Evolutionary conservation across 495 filamentous ascomycete genomes (phyloP).

Genomic region (Sphaerosporella brunnea): DNA sequence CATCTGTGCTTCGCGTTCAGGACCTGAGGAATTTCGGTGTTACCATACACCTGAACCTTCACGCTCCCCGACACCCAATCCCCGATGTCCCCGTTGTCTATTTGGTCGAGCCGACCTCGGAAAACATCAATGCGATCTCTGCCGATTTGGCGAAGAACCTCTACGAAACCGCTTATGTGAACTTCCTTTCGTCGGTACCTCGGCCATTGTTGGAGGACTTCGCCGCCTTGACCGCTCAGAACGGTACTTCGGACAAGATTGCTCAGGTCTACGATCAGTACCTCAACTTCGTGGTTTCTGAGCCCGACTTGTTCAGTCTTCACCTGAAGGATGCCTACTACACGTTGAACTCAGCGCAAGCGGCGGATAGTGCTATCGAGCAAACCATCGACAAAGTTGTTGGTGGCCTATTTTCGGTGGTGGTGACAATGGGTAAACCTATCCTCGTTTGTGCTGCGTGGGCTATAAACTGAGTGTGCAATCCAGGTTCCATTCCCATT

Average conservation of each 20-base stretch:
- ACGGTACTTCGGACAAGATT: constrained; percentile 70
- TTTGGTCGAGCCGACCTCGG: constrained; percentile 68
- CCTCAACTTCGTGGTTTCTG: constrained; percentile 89
- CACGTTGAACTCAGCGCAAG: constrained; percentile 82
- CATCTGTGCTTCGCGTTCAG: constrained; percentile 82
- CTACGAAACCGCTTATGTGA: constrained; percentile 89
- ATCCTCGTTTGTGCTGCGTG: background rate
- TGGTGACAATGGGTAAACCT: constrained; percentile 75
- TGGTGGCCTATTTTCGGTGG: constrained; percentile 86
- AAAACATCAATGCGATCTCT: constrained; percentile 71
- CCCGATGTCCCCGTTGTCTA: constrained; percentile 96
- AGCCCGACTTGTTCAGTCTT: constrained; percentile 89
- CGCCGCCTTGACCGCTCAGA: constrained; percentile 65
- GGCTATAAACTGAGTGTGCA: background rate
- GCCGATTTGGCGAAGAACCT: constrained; percentile 68
- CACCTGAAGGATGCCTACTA: constrained; percentile 87
- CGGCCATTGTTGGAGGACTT: constrained; percentile 90
- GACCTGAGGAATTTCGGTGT: constrained; percentile 85
- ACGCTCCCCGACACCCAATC: constrained; percentile 68
- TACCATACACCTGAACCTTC: constrained; percentile 92
- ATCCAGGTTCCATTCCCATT: constrained; percentile 66
- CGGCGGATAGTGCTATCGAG: constrained; percentile 79
- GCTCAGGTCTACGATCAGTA: constrained; percentile 94
- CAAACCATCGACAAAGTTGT: constrained; percentile 75
- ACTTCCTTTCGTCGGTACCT: constrained; percentile 90